Evolutionary conservation across 805 yeast genomes (phyloP).

Genomic region (Grigorovia transvaalensis): DNA sequence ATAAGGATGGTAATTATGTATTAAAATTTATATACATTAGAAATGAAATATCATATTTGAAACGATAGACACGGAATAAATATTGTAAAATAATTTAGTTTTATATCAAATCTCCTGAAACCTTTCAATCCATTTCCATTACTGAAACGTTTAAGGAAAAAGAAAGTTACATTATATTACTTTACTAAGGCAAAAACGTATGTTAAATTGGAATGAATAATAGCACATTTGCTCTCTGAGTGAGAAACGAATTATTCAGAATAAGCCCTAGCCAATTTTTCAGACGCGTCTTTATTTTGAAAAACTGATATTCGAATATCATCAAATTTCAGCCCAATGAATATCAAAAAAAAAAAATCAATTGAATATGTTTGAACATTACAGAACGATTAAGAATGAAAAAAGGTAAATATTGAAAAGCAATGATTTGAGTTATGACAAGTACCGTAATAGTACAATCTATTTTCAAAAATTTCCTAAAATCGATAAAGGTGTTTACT

Average conservation of each 20-base stretch:
- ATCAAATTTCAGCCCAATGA: not conserved
- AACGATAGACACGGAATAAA: not conserved
- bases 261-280: not conserved
- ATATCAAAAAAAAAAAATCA: not conserved
- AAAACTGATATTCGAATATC: not conserved
- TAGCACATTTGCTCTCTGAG: not conserved
- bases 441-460: not conserved
- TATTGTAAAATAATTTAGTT: not conserved
- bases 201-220: not conserved
- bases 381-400: not conserved
- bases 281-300: not conserved
- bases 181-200: not conserved
- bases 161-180: not conserved
- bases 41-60: not conserved
- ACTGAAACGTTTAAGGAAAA: not conserved
- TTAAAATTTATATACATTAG: not conserved
- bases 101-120: not conserved
- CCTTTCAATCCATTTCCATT: not conserved
- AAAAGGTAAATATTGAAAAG: not conserved
- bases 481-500: not conserved
- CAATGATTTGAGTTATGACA: not conserved
- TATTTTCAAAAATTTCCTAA: not conserved
- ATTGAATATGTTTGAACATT: not conserved
- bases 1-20: not conserved
- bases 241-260: not conserved